These are phyloP conservation scores for Infundibulicybe gibba DNA, from an alignment of 768 basidiomycete genomes.

Conservation along the genomic window DNA sequence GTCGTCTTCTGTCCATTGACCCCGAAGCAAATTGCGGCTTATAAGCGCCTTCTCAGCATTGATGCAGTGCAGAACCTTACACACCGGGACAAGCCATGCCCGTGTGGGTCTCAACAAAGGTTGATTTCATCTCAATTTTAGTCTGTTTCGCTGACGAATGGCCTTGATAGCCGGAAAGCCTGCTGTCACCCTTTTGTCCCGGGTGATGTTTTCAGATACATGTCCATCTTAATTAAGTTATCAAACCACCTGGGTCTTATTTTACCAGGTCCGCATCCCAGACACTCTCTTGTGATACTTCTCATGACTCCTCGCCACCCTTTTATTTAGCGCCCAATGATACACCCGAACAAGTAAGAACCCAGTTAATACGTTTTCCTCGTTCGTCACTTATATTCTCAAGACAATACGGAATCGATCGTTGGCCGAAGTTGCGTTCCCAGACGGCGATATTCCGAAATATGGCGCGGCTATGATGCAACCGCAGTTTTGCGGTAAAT, in stretches of 20 bases:
- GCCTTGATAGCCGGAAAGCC: constrained; percentile 29
- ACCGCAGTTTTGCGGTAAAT: constrained; percentile 78
- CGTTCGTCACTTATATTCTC: constrained; percentile 15
- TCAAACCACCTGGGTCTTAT: constrained; percentile 89
- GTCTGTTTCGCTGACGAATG: background rate
- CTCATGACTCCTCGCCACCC: background rate
- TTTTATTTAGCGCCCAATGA: constrained; percentile 56
- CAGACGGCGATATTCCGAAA: constrained; percentile 49
- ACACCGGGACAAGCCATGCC: constrained; percentile 66
- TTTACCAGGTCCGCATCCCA: constrained; percentile 56
- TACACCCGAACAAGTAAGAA: constrained; percentile 59
- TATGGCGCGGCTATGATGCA: constrained; percentile 61
- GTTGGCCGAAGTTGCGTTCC: constrained; percentile 61
- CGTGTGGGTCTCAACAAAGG: constrained; percentile 63
- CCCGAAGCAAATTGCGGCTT: constrained; percentile 61
- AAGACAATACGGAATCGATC: constrained; percentile 52
- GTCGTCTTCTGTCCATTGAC: constrained; percentile 94
- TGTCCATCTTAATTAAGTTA: constrained; percentile 80
- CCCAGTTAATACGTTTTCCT: background rate
- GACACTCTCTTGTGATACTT: background rate
- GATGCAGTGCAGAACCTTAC: constrained; percentile 65
- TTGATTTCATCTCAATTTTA: constrained; percentile 27
- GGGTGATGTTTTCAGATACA: constrained; percentile 71
- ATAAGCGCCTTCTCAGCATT: constrained; percentile 66
- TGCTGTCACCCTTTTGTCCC: constrained; percentile 47